Base-by-base conservation (phyloP, 2,329 filamentous ascomycete species). In the Penicillium verrucosum region DNA sequence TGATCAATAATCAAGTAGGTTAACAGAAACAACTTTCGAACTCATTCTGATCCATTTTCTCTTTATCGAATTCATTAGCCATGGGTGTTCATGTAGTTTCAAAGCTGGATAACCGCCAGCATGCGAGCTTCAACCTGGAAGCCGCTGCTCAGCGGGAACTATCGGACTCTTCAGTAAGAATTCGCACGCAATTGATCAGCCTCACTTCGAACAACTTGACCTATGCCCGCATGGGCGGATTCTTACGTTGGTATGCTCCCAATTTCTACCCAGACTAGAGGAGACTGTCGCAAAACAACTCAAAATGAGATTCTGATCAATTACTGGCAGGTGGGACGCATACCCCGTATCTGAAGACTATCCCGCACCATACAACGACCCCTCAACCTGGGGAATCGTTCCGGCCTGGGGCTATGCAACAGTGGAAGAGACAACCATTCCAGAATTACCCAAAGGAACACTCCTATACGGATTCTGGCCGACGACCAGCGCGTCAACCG, bases 371-470 rank as follows among this genome's bases (percentile, higher is more conserved):
- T 65, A 67, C 59, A 73, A 75, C 60, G 70, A 81, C 61, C 32
- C 49, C 4, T 43, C 65, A 2, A 62, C 64, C n/a, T 81, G 78
- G 69, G 79, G 78, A 4, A 77, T 79, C 56, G 76, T 78, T 12
- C 75, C 77, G 40, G 76, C 73, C n/a, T 82, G 80, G 79, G 80
- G 80, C 0, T 80, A 77, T 52, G 79, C 73, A 8, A 66, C 71
- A 25, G 73, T 81, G 5, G 43, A 77, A 6, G 75, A 77, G 4
- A 77, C 72, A n/a, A 79, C 69, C 0, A 65, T 77, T 5, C 48
- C 68, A 2, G 65, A 59, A 6, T 63, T 80, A 1, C 44, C 65
- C 0, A 44, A 56, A 2, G 78, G 75, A 6, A 69, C 70, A 0
- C 61, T 73, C 1, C 56, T 81, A 0, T 80, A 60, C 37, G 80